A percentile compares a stretch with the other conserved stretches of the same genome.
Conservation (phyloP, 768 basidiomycete species). For the Panaeolus cyanescens region DNA sequence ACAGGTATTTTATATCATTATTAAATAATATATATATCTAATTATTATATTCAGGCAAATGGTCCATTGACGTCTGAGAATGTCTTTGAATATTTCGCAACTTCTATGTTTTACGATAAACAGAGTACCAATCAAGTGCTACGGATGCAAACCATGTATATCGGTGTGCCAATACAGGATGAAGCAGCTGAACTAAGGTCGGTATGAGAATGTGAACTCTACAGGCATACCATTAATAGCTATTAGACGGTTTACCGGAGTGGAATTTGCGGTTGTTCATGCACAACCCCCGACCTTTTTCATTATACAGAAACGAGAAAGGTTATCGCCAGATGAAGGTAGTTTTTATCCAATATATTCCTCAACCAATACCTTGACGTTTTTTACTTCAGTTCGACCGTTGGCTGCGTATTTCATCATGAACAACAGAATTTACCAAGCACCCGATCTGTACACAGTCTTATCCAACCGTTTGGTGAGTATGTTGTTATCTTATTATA, state of each 20-base stretch:
- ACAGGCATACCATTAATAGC: background rate
- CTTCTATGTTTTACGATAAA: constrained; percentile 93
- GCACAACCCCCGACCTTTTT: constrained; percentile 80
- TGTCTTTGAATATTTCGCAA: constrained; percentile 88
- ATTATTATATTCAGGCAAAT: constrained; percentile 54
- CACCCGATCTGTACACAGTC: constrained; percentile 82
- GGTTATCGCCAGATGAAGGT: constrained; percentile 86
- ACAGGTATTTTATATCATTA: constrained; percentile 44
- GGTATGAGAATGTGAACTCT: constrained; percentile 20
- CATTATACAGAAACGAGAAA: constrained; percentile 87
- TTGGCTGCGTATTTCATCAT: constrained; percentile 86
- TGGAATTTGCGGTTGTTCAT: constrained; percentile 86
- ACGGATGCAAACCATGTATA: constrained; percentile 92
- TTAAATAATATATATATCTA: constrained; percentile 5
- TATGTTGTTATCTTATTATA: constrained; percentile 7
- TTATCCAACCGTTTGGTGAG: constrained; percentile 82
- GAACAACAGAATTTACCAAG: constrained; percentile 87
- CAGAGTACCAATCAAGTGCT: constrained; percentile 91
- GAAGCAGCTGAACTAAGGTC: constrained; percentile 88
- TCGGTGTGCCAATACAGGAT: constrained; percentile 72
- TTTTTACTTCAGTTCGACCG: constrained; percentile 56
- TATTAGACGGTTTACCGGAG: constrained; percentile 78
- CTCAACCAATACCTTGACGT: constrained; percentile 7
- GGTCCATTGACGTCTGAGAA: constrained; percentile 76
- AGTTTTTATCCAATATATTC: constrained; percentile 19